Evolutionary conservation across 2,329 filamentous ascomycete species (phyloP).

Genomic region (Tothia fuscella): DNA sequence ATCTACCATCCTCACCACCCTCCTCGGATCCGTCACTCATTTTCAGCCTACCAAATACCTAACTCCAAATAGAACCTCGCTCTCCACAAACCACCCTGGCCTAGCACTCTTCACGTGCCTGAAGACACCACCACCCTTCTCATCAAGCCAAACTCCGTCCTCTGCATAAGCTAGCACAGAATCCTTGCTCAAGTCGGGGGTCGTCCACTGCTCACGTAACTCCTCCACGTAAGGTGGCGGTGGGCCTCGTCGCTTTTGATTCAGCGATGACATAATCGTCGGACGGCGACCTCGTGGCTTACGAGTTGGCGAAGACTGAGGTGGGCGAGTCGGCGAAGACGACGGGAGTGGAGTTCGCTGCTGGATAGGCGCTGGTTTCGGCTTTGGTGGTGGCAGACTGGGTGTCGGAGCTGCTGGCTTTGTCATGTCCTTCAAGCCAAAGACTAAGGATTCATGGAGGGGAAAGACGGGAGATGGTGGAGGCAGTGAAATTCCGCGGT

Average conservation of each 20-base stretch:
- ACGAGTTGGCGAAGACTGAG: not conserved
- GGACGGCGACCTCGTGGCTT: not conserved
- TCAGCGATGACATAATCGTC: not conserved
- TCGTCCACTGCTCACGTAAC: slow-evolving; percentile 10
- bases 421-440: not conserved
- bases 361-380: not conserved
- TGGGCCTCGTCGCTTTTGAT: not conserved
- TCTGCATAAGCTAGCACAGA: slow-evolving; percentile 26
- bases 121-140: slow-evolving; percentile 16
- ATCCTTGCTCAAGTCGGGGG: slow-evolving; percentile 21
- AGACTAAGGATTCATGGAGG: slow-evolving; percentile 2
- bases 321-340: not conserved
- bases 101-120: slow-evolving; percentile 29
- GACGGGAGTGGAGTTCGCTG: not conserved
- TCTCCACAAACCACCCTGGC: slow-evolving; percentile 28
- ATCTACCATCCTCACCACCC: not conserved
- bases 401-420: not conserved
- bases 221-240: not conserved
- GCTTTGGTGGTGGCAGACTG: not conserved
- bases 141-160: slow-evolving; percentile 13
- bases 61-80: slow-evolving; percentile 29
- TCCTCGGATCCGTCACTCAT: not conserved
- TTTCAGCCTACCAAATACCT: slow-evolving; percentile 27
- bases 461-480: slow-evolving; percentile 4
- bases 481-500: not conserved